Conservation (phyloP, 2,329 filamentous ascomycete genomes). For the Trichophaea hybrida region DNA sequence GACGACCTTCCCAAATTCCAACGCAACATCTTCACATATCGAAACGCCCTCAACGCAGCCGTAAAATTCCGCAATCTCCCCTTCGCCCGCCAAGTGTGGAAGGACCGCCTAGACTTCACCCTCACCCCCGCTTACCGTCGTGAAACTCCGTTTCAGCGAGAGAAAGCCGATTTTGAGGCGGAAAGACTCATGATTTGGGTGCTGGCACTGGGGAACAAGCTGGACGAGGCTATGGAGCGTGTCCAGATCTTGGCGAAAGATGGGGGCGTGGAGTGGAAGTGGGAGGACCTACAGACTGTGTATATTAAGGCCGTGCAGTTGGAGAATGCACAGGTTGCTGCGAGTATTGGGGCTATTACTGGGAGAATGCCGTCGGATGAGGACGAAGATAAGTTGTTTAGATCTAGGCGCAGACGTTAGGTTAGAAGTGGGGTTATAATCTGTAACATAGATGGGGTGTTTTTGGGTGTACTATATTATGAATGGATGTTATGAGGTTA, state of each 20-base stretch:
- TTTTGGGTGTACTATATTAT: no score
- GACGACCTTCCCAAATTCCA: neutral
- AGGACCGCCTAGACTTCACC: slow-evolving; percentile 10
- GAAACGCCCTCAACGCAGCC: slow-evolving; percentile 9
- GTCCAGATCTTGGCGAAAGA: slow-evolving; percentile 8
- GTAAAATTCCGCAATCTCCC: slow-evolving; percentile 9
- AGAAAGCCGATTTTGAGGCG: slow-evolving; percentile 13
- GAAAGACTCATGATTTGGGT: slow-evolving; percentile 16
- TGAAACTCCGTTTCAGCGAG: slow-evolving; percentile 4
- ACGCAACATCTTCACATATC: slow-evolving; percentile 20
- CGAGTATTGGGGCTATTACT: neutral
- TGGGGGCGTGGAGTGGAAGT: slow-evolving; percentile 12
- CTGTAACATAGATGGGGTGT: no score
- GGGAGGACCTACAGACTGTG: slow-evolving; percentile 14
- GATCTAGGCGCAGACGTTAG: no score
- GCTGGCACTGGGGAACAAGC: slow-evolving; percentile 10
- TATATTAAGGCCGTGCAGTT: slow-evolving; percentile 16
- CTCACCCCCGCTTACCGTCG: slow-evolving; percentile 12
- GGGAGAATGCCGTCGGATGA: neutral
- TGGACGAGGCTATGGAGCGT: slow-evolving; percentile 15
- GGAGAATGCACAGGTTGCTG: slow-evolving; percentile 15
- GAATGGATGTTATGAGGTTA: no score
- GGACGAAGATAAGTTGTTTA: neutral
- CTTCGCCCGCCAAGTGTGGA: slow-evolving; percentile 15
- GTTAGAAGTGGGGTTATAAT: no score